phyloP scores from a whole-genome alignment of 129 eudicot species.

The Ambrosia trifida region DNA sequence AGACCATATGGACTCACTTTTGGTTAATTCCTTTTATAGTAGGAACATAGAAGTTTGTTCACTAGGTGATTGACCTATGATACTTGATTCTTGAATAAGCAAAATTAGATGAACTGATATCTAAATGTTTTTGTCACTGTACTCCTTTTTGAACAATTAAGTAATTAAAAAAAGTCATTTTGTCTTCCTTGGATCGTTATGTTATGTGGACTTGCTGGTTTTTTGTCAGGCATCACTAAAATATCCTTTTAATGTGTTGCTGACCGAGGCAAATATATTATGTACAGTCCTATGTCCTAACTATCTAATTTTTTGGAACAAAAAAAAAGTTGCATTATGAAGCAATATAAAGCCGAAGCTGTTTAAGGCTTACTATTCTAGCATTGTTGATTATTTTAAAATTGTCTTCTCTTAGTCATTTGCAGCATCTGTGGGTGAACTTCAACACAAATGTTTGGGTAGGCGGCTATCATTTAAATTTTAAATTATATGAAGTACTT shows the following conservation, averaged over 20 bases:
- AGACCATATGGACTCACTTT: too few species aligned
- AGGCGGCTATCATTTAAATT: constrained; percentile 95
- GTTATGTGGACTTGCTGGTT: neutral
- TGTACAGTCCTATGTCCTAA: neutral
- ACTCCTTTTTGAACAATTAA: neutral
- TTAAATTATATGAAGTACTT: constrained; percentile 82
- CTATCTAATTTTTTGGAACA: neutral
- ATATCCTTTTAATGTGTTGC: neutral
- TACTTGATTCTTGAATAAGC: too few species aligned
- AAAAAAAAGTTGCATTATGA: neutral
- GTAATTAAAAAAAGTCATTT: neutral
- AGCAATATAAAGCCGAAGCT: neutral
- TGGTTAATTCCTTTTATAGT: too few species aligned
- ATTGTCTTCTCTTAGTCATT: constrained; percentile 59
- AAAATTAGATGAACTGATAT: too few species aligned
- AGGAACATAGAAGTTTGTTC: too few species aligned
- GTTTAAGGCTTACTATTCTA: constrained; percentile 21
- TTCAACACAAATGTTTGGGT: constrained; percentile 95
- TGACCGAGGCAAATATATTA: constrained; percentile 3
- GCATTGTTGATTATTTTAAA: constrained; percentile 15
- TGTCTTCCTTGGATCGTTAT: neutral
- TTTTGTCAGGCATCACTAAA: neutral
- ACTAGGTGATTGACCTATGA: neutral
- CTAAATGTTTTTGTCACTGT: neutral
- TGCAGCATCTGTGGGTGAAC: constrained; percentile 91